Evolutionary conservation across 2,329 filamentous ascomycete species (phyloP).

Genomic region (Chaetothyriales sp.): DNA sequence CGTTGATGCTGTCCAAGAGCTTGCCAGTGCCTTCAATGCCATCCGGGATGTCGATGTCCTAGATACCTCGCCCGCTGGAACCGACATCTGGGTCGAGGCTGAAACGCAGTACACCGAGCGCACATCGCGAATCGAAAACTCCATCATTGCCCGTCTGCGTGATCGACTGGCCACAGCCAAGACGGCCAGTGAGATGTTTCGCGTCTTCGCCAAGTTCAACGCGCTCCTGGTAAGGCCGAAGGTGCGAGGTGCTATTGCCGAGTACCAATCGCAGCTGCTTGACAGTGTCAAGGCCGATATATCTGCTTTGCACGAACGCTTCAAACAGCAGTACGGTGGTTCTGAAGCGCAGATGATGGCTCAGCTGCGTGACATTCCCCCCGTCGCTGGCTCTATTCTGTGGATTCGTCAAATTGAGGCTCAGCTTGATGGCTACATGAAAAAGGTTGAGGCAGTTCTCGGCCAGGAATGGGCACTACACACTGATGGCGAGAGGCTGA

Average conservation of each 20-base stretch:
- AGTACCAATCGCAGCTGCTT: conserved; percentile 96
- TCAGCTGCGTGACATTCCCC: conserved; percentile 84
- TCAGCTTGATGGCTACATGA: conserved; percentile 92
- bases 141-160: conserved; percentile 84
- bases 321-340: conserved; percentile 97
- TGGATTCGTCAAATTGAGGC: conserved; percentile 96
- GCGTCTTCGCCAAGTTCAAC: conserved; percentile 99
- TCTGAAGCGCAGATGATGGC: conserved; percentile 98
- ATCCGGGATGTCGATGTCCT: conserved; percentile 89
- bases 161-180: conserved; percentile 90
- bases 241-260: conserved; percentile 91
- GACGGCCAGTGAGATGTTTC: conserved; percentile 98
- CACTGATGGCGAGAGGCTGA: conserved; percentile 83
- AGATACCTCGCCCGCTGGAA: conserved; percentile 80
- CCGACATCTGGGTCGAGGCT: conserved; percentile 78
- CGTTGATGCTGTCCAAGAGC: conserved; percentile 91
- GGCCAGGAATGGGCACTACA: conserved; percentile 91
- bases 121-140: conserved; percentile 93
- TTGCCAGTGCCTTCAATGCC: conserved; percentile 84
- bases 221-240: conserved; percentile 97
- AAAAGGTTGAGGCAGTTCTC: conserved; percentile 95
- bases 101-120: conserved; percentile 96
- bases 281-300: conserved; percentile 97
- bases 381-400: conserved; percentile 91
- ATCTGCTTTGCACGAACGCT: conserved; percentile 78